Evolutionary conservation across 2,329 filamentous ascomycete species (phyloP).

Genomic region (Sporothrix euskadiensis): DNA sequence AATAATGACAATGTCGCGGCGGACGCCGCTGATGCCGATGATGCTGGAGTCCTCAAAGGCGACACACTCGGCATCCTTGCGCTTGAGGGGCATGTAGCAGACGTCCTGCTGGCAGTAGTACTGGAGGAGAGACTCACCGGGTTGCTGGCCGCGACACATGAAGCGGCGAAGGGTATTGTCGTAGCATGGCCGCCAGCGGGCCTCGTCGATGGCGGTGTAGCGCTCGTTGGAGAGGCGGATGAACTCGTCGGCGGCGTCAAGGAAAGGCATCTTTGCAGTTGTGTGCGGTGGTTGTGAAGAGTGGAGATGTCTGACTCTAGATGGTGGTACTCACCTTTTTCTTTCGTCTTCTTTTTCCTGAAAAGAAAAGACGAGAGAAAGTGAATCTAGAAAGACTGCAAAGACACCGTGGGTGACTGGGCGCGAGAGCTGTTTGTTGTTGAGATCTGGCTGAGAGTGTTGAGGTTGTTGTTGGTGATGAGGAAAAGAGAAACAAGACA

Average conservation of each 20-base stretch:
- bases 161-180: not conserved
- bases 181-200: not conserved
- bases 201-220: not conserved
- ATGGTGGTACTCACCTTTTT: not conserved
- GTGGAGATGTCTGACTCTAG: not conserved
- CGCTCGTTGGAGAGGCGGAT: not conserved
- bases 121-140: not conserved
- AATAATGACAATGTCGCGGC: not conserved
- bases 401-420: not conserved
- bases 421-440: not conserved
- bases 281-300: not conserved
- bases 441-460: not conserved
- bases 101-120: not conserved
- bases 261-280: not conserved
- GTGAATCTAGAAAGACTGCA: not conserved
- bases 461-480: not conserved
- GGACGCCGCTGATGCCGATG: not conserved
- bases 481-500: not conserved
- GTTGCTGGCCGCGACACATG: not conserved
- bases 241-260: not conserved
- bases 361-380: not conserved
- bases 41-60: not conserved
- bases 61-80: not conserved
- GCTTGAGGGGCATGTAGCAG: not conserved
- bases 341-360: not conserved